Conservation (phyloP, 2,329 filamentous ascomycete genomes). For the Ascochyta viciae-villosae region DNA sequence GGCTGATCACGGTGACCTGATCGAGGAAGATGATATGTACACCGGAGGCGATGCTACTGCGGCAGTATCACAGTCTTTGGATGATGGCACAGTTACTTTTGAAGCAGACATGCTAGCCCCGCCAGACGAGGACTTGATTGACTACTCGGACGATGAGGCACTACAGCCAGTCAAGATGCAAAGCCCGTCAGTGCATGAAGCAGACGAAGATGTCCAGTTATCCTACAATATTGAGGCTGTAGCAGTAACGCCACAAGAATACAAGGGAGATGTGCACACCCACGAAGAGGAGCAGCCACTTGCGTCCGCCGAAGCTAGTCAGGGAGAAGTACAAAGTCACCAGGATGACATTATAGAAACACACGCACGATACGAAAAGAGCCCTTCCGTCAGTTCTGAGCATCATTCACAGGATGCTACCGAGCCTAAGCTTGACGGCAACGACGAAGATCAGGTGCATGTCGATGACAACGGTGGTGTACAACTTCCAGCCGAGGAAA, state of each 20-base stretch:
- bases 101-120: conserved; percentile 13
- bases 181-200: neutral
- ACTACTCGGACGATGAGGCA: conserved; percentile 46
- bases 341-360: neutral
- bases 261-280: neutral
- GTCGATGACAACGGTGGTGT: conserved; percentile 25
- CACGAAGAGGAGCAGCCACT: neutral
- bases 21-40: conserved; percentile 35
- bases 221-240: neutral
- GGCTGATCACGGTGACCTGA: conserved; percentile 44
- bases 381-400: neutral
- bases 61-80: conserved; percentile 13
- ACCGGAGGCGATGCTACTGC: conserved; percentile 18
- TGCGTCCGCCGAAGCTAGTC: neutral
- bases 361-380: neutral
- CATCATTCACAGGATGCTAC: neutral
- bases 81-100: neutral
- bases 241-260: neutral
- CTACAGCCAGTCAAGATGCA: conserved; percentile 20
- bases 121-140: conserved; percentile 41
- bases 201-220: conserved; percentile 2
- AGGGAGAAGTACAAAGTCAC: neutral
- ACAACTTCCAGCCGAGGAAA: conserved; percentile 18
- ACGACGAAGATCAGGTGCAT: conserved; percentile 11
- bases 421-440: neutral